Evolutionary conservation across 169 alveolate species (phyloP).

Genomic region (Cryptosporidium muris): DNA sequence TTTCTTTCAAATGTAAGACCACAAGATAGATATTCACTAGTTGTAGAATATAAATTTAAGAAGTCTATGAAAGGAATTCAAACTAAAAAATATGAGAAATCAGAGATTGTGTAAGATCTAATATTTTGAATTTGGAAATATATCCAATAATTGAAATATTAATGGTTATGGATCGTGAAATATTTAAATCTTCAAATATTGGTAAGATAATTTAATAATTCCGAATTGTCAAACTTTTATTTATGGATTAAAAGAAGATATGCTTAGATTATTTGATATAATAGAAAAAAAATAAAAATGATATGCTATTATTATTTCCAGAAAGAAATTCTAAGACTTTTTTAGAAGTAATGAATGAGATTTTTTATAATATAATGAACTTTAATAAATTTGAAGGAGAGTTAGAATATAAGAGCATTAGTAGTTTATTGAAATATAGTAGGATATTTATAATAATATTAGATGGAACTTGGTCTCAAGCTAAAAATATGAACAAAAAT

Average conservation of each 20-base stretch:
- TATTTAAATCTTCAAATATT: conserved; percentile 50
- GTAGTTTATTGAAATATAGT: not conserved
- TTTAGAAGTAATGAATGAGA: not conserved
- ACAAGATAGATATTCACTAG: conserved; percentile 31
- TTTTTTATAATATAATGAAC: not conserved
- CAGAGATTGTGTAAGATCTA: not conserved
- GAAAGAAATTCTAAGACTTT: conserved; percentile 18
- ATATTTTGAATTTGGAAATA: not conserved
- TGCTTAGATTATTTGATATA: not conserved
- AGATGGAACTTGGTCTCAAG: conserved; percentile 70
- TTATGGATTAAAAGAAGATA: conserved; percentile 27
- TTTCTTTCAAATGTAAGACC: conserved; percentile 36
- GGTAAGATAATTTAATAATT: conserved; percentile 31
- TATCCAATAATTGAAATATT: conserved; percentile 36
- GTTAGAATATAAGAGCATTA: not conserved
- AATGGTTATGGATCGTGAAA: conserved; percentile 36
- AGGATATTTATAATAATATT: conserved; percentile 17
- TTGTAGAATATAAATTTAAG: conserved; percentile 21
- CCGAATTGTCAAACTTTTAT: conserved; percentile 31
- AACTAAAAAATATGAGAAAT: conserved; percentile 2
- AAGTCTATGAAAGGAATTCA: conserved; percentile 26
- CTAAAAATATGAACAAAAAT: conserved; percentile 49
- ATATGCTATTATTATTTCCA: conserved; percentile 36
- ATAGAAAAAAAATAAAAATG: not conserved
- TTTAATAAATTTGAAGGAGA: not conserved